Conservation (phyloP, 768 basidiomycete species). For the Rhodotorula babjevae region DNA sequence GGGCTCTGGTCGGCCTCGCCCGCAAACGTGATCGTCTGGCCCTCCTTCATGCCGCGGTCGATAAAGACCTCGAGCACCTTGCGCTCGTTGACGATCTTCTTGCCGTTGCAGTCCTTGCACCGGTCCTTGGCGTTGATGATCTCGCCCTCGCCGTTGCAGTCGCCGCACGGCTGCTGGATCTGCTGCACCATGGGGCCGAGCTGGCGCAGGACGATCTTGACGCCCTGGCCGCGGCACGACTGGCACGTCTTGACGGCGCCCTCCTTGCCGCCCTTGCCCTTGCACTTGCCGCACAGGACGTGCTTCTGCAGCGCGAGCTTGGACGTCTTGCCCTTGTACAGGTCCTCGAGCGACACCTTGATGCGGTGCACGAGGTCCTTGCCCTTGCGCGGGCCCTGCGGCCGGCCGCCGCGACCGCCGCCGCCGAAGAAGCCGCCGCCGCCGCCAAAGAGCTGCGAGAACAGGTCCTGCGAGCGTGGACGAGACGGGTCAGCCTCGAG, state of each 20-base stretch:
- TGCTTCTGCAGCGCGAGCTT: slow-evolving; percentile 96
- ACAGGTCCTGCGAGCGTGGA: slow-evolving; percentile 62
- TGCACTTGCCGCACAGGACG: slow-evolving; percentile 86
- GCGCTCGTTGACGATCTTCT: slow-evolving; percentile 89
- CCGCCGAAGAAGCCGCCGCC: slow-evolving; percentile 53
- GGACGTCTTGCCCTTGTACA: slow-evolving; percentile 97
- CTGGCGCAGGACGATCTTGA: slow-evolving; percentile 86
- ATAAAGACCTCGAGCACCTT: slow-evolving; percentile 96
- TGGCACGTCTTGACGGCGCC: slow-evolving; percentile 79
- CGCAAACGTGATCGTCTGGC: slow-evolving; percentile 78
- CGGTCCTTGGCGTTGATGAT: slow-evolving; percentile 88
- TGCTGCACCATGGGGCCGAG: slow-evolving; percentile 99
- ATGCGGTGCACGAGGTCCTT: slow-evolving; percentile 98
- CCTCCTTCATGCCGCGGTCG: slow-evolving; percentile 96
- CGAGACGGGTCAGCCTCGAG: background rate
- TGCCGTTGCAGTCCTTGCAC: slow-evolving; percentile 87
- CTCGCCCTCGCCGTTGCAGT: slow-evolving; percentile 90
- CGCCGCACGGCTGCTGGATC: slow-evolving; percentile 89
- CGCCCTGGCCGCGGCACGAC: slow-evolving; percentile 78
- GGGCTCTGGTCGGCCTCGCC: slow-evolving; percentile 94
- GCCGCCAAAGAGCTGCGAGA: slow-evolving; percentile 85
- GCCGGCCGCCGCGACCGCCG: slow-evolving; percentile 58
- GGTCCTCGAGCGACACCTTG: slow-evolving; percentile 91
- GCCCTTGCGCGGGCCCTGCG: slow-evolving; percentile 74
- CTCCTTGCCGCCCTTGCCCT: slow-evolving; percentile 95